phyloP scores from a whole-genome alignment of 2,329 filamentous ascomycete genomes.

The Penicillium fuscoglaucum region DNA sequence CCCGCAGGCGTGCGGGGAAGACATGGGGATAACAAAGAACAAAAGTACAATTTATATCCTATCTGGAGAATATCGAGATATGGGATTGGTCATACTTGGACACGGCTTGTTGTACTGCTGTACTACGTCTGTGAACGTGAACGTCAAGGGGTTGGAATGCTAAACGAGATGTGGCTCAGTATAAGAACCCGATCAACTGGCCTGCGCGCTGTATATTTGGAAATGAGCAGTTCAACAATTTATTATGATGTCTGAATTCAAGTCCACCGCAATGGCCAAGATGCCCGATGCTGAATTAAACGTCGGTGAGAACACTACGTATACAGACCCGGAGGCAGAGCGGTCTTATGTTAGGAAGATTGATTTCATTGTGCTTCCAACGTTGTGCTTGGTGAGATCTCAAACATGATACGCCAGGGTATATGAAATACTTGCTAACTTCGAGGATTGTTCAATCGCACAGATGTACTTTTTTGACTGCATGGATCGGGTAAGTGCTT shows the following conservation, averaged over 20 bases:
- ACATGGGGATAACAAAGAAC: slow-evolving; percentile 12
- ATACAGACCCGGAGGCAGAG: slow-evolving; percentile 36
- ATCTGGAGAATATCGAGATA: neutral
- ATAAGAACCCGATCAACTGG: neutral
- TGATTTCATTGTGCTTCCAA: slow-evolving; percentile 47
- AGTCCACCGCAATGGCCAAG: neutral
- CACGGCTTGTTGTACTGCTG: neutral
- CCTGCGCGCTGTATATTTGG: neutral
- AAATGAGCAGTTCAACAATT: neutral
- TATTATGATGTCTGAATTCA: neutral
- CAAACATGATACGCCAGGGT: accelerated
- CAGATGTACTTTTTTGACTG: slow-evolving; percentile 44
- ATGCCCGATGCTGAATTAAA: neutral
- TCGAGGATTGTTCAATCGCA: neutral
- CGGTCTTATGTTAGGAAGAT: slow-evolving; percentile 44
- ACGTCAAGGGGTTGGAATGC: neutral
- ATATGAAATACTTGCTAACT: neutral
- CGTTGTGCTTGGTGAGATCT: slow-evolving; percentile 40
- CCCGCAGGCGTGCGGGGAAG: slow-evolving; percentile 6
- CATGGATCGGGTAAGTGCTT: slow-evolving; percentile 30
- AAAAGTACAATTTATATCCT: neutral
- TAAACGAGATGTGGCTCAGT: neutral
- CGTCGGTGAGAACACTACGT: slow-evolving; percentile 15
- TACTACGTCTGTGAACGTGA: neutral
- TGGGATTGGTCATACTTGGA: neutral